Conservation (phyloP, 2,329 filamentous ascomycete genomes). For the Zalaria sp. region DNA sequence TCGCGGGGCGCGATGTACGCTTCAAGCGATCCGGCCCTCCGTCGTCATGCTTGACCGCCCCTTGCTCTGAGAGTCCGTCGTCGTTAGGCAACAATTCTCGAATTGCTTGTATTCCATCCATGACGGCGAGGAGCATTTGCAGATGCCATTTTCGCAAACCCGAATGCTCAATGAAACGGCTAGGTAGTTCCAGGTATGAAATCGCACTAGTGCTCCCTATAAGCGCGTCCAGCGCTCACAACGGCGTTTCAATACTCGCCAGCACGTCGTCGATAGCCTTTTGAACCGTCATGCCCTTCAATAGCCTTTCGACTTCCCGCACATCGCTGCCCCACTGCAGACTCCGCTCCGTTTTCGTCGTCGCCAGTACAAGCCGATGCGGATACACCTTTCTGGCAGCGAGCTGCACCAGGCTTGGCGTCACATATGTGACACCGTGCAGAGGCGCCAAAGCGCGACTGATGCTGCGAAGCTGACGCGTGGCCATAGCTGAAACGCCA, state of each 20-base stretch:
- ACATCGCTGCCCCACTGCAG: constrained; percentile 84
- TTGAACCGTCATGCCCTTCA: constrained; percentile 45
- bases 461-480: constrained; percentile 51
- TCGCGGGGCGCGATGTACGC: too few species aligned
- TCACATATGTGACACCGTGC: constrained; percentile 66
- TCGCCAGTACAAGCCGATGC: constrained; percentile 63
- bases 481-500: constrained; percentile 65
- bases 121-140: too few species aligned
- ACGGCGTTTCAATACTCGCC: constrained; percentile 40
- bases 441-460: constrained; percentile 59
- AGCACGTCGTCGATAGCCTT: constrained; percentile 45
- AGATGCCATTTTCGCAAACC: too few species aligned
- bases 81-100: too few species aligned
- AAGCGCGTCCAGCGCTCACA: constrained; percentile 16
- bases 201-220: too few species aligned
- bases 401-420: constrained; percentile 69
- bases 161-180: too few species aligned
- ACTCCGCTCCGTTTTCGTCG: constrained; percentile 62
- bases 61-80: too few species aligned
- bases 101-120: too few species aligned
- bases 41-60: too few species aligned
- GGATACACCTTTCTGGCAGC: constrained; percentile 78
- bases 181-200: too few species aligned
- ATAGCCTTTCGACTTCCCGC: constrained; percentile 49
- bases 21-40: too few species aligned